These are phyloP conservation scores for Fusarium oxysporum DNA, from an alignment of 2,329 filamentous ascomycete species.

Conservation along the genomic window DNA sequence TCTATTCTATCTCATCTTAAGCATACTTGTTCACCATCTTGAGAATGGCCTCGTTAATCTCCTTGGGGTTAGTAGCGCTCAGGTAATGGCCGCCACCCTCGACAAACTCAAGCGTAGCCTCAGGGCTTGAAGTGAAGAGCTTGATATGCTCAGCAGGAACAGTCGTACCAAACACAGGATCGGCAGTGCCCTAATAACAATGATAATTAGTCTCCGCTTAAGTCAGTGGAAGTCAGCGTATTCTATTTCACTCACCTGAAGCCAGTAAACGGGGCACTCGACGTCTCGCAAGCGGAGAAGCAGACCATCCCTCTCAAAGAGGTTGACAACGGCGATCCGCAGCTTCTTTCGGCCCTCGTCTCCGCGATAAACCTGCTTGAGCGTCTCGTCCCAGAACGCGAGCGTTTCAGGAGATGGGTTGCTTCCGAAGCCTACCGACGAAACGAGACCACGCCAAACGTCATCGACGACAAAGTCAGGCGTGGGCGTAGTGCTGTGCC, in stretches of 20 bases:
- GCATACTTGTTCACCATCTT: conserved; percentile 54
- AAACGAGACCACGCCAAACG: conserved; percentile 59
- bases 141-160: conserved; percentile 62
- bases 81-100: conserved; percentile 62
- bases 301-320: conserved; percentile 62
- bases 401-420: conserved; percentile 51
- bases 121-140: conserved; percentile 59
- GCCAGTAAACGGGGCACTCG: conserved; percentile 64
- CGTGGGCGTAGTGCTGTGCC: conserved; percentile 53
- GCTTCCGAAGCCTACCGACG: conserved; percentile 59
- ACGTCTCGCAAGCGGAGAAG: conserved; percentile 59
- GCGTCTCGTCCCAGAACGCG: conserved; percentile 59
- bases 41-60: conserved; percentile 59
- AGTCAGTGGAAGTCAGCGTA: neutral
- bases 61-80: conserved; percentile 60
- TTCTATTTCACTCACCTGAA: conserved; percentile 55
- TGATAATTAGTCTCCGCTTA: conserved; percentile 7
- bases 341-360: conserved; percentile 63
- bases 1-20: conserved; percentile 48
- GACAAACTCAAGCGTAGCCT: conserved; percentile 57
- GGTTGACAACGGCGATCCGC: conserved; percentile 57
- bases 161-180: conserved; percentile 56
- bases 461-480: conserved; percentile 62
- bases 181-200: conserved; percentile 56
- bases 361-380: conserved; percentile 60